Evolutionary conservation across 139 green algal species (phyloP), one percentile per base, ranked within the genome.

Genomic region (Haematococcus lacustris): DNA sequence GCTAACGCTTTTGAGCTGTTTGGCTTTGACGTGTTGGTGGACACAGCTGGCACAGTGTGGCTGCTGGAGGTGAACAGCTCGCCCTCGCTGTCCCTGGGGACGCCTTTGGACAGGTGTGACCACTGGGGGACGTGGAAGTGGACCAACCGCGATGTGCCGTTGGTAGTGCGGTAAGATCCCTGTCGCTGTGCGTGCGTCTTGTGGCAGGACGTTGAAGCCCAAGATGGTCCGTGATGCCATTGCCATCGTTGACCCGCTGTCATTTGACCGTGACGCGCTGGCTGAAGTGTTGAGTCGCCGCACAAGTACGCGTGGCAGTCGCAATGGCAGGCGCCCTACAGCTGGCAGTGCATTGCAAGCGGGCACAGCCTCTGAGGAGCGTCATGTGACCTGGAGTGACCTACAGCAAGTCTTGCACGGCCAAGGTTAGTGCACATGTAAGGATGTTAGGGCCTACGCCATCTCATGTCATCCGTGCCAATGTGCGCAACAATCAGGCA

Each of bases 21-120:
- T 78, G 88, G 88, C 0, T 87, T 91, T 65, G 88, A 93, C 76
- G 78, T 93, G 32, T 69, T 93, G 78, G 69, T 93, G 1, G 87
- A 92, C 74, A 76, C 63, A 33, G 30, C 34, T 5, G 51, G 39
- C 78, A 83, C n/a, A 38, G 76, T 83, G 32, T 92, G 87, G 87
- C 77, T 93, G 57, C 68, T 91, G 68, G 86, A 91, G 80, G 83
- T 91, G 6, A 92, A 93, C 82, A 88, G 81, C 25, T 85, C 76
- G 2, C 88, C 88, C 41, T 77, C 79, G 17, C 75, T 93, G 63
- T 71, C 64, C 28, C 65, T 83, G 47, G 79, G 87, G 60, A 85
- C 80, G 7, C 72, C 82, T 7, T 57, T 93, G 38, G 78, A 83
- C 60, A 67, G 66, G 67, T 64, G 32, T 9, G 66, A n/a, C n/a